Evolutionary conservation across 805 yeast species (phyloP).

Genomic region (Cyberlindnera suaveolens): DNA sequence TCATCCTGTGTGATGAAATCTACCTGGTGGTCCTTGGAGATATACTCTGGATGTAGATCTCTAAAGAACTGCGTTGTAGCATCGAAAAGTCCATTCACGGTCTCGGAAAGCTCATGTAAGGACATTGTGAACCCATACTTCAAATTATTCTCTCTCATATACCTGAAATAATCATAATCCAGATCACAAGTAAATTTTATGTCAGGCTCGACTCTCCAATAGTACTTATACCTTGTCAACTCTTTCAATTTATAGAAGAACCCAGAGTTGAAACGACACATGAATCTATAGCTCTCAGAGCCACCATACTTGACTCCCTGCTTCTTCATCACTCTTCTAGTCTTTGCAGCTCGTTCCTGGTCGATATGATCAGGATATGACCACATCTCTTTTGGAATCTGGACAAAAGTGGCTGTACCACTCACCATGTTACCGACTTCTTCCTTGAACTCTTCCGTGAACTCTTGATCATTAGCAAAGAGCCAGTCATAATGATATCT

Average conservation of each 20-base stretch:
- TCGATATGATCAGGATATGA: constrained; percentile 58
- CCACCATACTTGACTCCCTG: constrained; percentile 50
- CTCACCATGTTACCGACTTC: constrained; percentile 42
- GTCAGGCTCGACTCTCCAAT: constrained; percentile 77
- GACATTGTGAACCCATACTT: constrained; percentile 64
- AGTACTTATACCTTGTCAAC: constrained; percentile 54
- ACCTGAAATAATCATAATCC: constrained; percentile 54
- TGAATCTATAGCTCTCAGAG: constrained; percentile 59
- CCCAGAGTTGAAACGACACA: constrained; percentile 45
- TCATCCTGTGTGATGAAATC: constrained; percentile 58
- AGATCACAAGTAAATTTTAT: constrained; percentile 56
- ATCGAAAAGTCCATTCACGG: constrained; percentile 63
- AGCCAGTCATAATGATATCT: constrained; percentile 69
- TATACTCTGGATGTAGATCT: constrained; percentile 34
- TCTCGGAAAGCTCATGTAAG: constrained; percentile 53
- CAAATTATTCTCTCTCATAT: constrained; percentile 48
- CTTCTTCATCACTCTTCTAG: constrained; percentile 37
- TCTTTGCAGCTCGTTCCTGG: constrained; percentile 35
- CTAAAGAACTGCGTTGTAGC: constrained; percentile 43
- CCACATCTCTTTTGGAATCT: constrained; percentile 58
- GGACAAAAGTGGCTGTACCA: constrained; percentile 56
- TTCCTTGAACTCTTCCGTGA: constrained; percentile 45
- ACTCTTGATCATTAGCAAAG: constrained; percentile 63
- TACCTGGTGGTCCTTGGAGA: constrained; percentile 47
- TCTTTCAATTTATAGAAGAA: constrained; percentile 59